Evolutionary conservation across 2,329 filamentous ascomycete genomes (phyloP).

Genomic region (Ramularia endophylla): DNA sequence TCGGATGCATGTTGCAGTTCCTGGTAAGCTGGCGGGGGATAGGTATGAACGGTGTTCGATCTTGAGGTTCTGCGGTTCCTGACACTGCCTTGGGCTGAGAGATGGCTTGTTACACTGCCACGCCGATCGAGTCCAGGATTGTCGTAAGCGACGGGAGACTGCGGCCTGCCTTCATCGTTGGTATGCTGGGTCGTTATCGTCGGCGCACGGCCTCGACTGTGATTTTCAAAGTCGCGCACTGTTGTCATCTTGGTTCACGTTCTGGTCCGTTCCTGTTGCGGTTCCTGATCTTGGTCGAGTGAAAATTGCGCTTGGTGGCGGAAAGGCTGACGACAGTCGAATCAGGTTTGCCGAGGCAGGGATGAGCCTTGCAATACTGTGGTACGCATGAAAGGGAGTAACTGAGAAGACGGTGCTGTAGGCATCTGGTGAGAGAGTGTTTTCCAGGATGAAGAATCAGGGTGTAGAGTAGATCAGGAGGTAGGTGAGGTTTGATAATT

Average conservation of each 20-base stretch:
- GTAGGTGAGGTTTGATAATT: too few relatives aligned
- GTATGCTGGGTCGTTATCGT: slow-evolving; percentile 2
- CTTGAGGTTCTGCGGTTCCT: slow-evolving; percentile 22
- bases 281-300: too few relatives aligned
- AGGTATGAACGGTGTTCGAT: slow-evolving; percentile 42
- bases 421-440: too few relatives aligned
- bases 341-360: too few relatives aligned
- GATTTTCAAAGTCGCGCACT: slow-evolving; percentile 11
- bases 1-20: slow-evolving; percentile 20
- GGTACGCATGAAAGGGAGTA: too few relatives aligned
- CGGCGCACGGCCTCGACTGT: slow-evolving; percentile 3
- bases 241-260: slow-evolving; percentile 2
- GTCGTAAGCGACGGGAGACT: not conserved
- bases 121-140: slow-evolving; percentile 5
- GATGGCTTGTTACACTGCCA: slow-evolving; percentile 9
- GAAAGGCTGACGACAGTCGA: too few relatives aligned
- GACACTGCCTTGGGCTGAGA: slow-evolving; percentile 9
- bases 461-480: too few relatives aligned
- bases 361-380: too few relatives aligned
- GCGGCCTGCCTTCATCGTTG: not conserved
- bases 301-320: too few relatives aligned
- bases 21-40: slow-evolving; percentile 23
- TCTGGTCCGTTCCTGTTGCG: too few relatives aligned
- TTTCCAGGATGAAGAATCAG: too few relatives aligned
- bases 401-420: too few relatives aligned